Conservation (phyloP, 1,284 basidiomycete species). For the Pyrrhoderma noxium region DNA sequence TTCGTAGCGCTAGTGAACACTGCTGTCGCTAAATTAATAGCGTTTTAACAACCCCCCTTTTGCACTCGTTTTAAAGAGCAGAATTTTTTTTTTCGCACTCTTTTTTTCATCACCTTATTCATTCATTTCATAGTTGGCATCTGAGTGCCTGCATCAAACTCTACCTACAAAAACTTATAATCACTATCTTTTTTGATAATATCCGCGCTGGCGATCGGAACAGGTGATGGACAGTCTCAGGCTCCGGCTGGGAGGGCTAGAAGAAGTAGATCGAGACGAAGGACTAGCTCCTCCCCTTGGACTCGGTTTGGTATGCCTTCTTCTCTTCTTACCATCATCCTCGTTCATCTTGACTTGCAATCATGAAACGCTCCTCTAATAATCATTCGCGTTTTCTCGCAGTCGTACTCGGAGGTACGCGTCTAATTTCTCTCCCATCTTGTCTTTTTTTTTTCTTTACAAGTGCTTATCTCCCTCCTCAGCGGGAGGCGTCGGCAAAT, state of each 20-base stretch:
- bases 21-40: too few species aligned
- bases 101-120: neutral
- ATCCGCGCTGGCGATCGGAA: constrained; percentile 17
- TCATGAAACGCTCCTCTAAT: constrained; percentile 15
- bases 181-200: neutral
- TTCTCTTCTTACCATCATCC: neutral
- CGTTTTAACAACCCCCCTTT: neutral
- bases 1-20: too few species aligned
- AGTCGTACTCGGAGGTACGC: constrained; percentile 71
- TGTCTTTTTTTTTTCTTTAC: constrained; percentile 4
- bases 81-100: neutral
- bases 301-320: constrained; percentile 15
- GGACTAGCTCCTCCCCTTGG: neutral
- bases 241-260: constrained; percentile 6
- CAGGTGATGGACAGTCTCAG: constrained; percentile 1
- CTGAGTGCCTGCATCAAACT: neutral
- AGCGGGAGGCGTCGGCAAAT: constrained; percentile 84
- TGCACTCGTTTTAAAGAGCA: neutral
- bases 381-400: constrained; percentile 31
- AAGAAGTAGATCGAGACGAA: constrained; percentile 6
- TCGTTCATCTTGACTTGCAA: neutral
- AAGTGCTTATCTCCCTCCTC: constrained; percentile 1
- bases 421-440: constrained; percentile 26
- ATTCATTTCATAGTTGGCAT: neutral
- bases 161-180: neutral